A percentile compares a stretch with the other conserved stretches of the same genome.
These are phyloP conservation scores for Aspergillus steynii DNA, from an alignment of 495 filamentous ascomycete species.

Conservation along the genomic window DNA sequence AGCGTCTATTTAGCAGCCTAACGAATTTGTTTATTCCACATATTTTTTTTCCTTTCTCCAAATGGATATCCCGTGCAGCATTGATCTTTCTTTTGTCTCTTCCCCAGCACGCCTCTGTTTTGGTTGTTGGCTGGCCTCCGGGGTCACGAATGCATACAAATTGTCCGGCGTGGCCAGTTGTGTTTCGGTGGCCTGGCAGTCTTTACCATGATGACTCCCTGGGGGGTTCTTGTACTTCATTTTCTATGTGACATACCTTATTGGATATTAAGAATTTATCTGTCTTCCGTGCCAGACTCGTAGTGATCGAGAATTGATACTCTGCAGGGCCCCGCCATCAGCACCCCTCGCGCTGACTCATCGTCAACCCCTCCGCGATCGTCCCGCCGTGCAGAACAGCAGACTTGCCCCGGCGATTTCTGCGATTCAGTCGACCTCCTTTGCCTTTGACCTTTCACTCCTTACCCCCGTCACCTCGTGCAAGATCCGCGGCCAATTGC, in stretches of 20 bases:
- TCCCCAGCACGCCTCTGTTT: slow-evolving; percentile 12
- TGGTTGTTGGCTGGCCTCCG: slow-evolving; percentile 14
- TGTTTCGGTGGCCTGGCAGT: neutral
- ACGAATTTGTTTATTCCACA: slow-evolving; percentile 26
- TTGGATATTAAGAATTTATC: neutral
- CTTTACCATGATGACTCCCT: neutral
- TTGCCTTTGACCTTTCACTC: neutral
- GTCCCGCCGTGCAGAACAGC: neutral
- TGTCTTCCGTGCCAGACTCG: neutral
- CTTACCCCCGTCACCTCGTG: neutral
- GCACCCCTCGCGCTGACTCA: neutral
- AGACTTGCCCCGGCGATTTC: neutral
- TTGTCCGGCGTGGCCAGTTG: neutral
- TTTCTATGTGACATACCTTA: neutral
- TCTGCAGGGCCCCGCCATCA: too few species aligned
- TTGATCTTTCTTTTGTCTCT: slow-evolving; percentile 19
- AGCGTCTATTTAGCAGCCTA: slow-evolving; percentile 36
- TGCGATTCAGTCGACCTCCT: neutral
- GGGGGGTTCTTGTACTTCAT: neutral
- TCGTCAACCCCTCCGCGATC: neutral
- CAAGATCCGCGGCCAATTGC: neutral
- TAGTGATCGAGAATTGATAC: too few species aligned
- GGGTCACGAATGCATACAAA: neutral
- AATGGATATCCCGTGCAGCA: slow-evolving; percentile 38
- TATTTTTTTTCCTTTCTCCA: slow-evolving; percentile 3